Evolutionary conservation across 768 basidiomycete genomes (phyloP).

Genomic region (Jaapia argillacea): DNA sequence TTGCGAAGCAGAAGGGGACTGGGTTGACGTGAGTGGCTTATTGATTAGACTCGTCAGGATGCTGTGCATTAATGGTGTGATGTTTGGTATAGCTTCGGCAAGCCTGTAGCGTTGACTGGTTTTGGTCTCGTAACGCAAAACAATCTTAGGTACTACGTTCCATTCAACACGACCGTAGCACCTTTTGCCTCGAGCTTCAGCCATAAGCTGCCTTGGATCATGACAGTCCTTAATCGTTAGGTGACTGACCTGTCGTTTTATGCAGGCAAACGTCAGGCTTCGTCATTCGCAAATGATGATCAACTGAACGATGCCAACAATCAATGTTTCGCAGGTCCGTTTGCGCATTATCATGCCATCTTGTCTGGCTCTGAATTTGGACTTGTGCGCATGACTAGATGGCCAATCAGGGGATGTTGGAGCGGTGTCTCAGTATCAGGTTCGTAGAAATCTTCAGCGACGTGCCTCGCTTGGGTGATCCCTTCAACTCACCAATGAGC

Average conservation of each 20-base stretch:
- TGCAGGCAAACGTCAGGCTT: neutral
- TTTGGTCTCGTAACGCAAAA: conserved; percentile 56
- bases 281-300: neutral
- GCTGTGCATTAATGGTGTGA: neutral
- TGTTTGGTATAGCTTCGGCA: conserved; percentile 34
- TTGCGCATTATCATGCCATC: conserved; percentile 8
- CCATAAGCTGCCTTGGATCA: too few species aligned
- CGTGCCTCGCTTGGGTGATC: neutral
- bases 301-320: conserved; percentile 23
- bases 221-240: too few species aligned
- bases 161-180: conserved; percentile 41
- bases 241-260: too few species aligned
- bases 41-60: neutral
- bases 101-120: conserved; percentile 41
- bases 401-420: too few species aligned
- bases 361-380: neutral
- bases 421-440: neutral
- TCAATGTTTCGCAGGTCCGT: conserved; percentile 40
- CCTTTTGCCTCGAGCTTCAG: conserved; percentile 30
- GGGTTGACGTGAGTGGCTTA: neutral
- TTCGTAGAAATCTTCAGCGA: neutral
- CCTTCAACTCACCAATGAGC: neutral
- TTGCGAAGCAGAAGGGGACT: neutral
- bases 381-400: neutral
- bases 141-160: conserved; percentile 46